Conservation (phyloP, 2,329 filamentous ascomycete species). For the Macrophomina pseudophaseolina region DNA sequence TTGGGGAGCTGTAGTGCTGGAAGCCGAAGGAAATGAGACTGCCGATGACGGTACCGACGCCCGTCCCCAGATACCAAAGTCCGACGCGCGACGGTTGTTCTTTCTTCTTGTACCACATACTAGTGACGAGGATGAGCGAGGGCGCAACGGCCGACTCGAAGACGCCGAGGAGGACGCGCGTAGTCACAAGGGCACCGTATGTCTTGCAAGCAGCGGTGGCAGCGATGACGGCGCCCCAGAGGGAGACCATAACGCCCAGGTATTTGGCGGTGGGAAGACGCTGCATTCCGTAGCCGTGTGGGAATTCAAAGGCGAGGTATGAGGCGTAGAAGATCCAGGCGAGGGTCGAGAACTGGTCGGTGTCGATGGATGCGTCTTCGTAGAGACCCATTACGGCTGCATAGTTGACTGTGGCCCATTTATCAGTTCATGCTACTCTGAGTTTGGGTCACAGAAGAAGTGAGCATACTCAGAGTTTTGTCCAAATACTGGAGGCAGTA, state of each 20-base stretch:
- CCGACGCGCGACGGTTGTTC: conserved; percentile 69
- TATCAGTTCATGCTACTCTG: conserved; percentile 8
- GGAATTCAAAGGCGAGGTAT: conserved; percentile 47
- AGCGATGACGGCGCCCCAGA: conserved; percentile 57
- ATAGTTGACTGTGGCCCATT: conserved; percentile 41
- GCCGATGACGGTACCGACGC: conserved; percentile 56
- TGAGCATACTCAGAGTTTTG: conserved; percentile 33
- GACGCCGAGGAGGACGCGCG: conserved; percentile 58
- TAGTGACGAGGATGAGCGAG: conserved; percentile 60
- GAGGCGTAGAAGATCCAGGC: conserved; percentile 45
- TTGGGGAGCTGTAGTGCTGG: conserved; percentile 35
- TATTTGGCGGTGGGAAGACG: conserved; percentile 60
- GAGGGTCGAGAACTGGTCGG: conserved; percentile 44
- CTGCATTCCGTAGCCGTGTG: conserved; percentile 57
- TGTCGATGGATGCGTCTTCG: conserved; percentile 41
- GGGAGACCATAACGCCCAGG: conserved; percentile 49
- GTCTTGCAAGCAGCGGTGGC: conserved; percentile 57
- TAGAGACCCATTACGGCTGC: conserved; percentile 50
- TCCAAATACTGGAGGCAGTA: conserved; percentile 41
- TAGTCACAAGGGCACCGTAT: conserved; percentile 56
- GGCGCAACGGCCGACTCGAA: conserved; percentile 62
- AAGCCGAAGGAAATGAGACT: conserved; percentile 44
- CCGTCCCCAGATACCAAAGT: conserved; percentile 69
- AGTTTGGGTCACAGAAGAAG: too few species aligned
- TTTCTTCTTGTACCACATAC: conserved; percentile 59